Conservation (phyloP, 352 stramenopile species). For the Phytophthora cactorum region DNA sequence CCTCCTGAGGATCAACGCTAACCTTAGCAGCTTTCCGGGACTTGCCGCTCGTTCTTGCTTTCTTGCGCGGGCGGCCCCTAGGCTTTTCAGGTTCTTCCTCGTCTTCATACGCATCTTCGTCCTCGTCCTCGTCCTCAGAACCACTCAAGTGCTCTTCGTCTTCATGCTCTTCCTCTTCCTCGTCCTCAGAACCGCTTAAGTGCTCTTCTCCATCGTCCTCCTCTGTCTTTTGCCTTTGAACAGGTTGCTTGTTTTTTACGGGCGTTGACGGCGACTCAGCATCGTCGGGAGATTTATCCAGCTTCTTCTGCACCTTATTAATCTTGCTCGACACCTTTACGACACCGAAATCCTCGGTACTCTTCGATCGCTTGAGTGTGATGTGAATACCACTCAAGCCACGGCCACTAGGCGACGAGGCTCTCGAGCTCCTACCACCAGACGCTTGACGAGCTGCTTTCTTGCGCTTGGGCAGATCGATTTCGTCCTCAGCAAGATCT, state of each 20-base stretch:
- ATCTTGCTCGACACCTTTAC: constrained; percentile 49
- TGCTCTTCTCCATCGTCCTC: constrained; percentile 52
- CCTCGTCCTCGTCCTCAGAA: constrained; percentile 50
- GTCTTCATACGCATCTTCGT: constrained; percentile 42
- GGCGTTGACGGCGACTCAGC: constrained; percentile 20
- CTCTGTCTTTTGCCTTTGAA: constrained; percentile 8
- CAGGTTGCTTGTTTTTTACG: constrained; percentile 19
- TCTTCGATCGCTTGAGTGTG: constrained; percentile 33
- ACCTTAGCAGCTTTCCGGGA: constrained; percentile 28
- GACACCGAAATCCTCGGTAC: constrained; percentile 38
- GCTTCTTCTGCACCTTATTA: constrained; percentile 51
- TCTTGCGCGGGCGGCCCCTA: constrained; percentile 45
- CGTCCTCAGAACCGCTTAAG: constrained; percentile 45
- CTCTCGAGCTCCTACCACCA: constrained; percentile 29
- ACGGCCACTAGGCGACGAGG: constrained; percentile 30
- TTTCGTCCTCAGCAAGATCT: constrained; percentile 53
- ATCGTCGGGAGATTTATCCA: constrained; percentile 28
- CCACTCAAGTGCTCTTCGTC: constrained; percentile 39
- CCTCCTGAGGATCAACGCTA: constrained; percentile 63
- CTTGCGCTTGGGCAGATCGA: constrained; percentile 41
- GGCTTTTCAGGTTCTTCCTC: constrained; percentile 51
- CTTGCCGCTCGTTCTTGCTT: constrained; percentile 29
- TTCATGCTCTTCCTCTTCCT: constrained; percentile 39
- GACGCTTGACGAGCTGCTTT: constrained; percentile 44
- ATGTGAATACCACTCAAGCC: constrained; percentile 50